Evolutionary conservation across 352 stramenopile species (phyloP).

Genomic region (Elongisporangium anandrum): DNA sequence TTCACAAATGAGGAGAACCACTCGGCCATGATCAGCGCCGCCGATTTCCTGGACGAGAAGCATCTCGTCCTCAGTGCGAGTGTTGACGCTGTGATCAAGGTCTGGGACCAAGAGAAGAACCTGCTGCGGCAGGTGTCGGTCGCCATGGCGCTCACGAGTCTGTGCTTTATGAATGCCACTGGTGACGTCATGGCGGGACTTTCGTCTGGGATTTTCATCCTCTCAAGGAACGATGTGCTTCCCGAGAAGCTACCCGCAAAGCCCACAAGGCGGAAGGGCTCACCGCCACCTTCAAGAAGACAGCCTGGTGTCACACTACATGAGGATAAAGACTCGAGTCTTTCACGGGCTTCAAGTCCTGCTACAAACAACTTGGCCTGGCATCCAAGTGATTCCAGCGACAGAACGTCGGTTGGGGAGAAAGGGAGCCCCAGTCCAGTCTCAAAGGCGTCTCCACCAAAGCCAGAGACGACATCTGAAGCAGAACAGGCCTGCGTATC

Average conservation of each 20-base stretch:
- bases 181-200: constrained; percentile 57
- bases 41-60: constrained; percentile 60
- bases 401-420: no score
- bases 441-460: background rate
- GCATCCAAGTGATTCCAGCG: background rate
- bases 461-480: background rate
- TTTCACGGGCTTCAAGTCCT: background rate
- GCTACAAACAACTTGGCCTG: background rate
- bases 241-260: constrained; percentile 31
- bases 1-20: constrained; percentile 47
- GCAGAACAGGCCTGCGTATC: background rate
- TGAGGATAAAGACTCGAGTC: background rate
- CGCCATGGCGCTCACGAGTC: constrained; percentile 46
- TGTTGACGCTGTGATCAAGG: constrained; percentile 66
- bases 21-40: constrained; percentile 50
- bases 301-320: background rate
- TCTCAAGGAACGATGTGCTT: constrained; percentile 53
- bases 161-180: constrained; percentile 65
- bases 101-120: constrained; percentile 62
- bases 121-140: constrained; percentile 55
- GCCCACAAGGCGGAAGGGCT: background rate
- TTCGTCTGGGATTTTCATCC: constrained; percentile 47
- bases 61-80: constrained; percentile 50
- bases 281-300: background rate
- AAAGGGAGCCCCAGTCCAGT: no score